Percentiles rank a stretch among this genome's conserved stretches.
Evolutionary conservation across 129 eudicot genomes (phyloP).

Genomic region (Oenanthe sinensis): DNA sequence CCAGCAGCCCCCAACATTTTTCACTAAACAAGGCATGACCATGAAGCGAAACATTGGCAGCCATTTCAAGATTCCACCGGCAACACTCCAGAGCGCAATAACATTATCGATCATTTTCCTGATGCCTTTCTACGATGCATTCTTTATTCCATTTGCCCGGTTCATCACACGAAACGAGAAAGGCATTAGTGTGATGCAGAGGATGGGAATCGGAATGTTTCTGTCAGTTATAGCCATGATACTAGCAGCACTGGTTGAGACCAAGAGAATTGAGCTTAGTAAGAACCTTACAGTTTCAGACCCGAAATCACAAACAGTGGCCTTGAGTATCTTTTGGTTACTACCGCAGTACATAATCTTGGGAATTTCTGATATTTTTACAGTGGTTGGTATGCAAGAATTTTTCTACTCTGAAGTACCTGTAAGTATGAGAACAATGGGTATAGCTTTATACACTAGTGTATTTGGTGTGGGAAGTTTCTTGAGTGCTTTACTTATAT

Average conservation of each 20-base stretch:
- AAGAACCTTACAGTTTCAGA: slow-evolving; percentile 5
- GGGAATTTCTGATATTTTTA: slow-evolving; percentile 87
- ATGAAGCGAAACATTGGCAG: slow-evolving; percentile 79
- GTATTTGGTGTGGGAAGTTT: slow-evolving; percentile 95
- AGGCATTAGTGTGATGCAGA: slow-evolving; percentile 74
- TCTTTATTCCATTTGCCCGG: slow-evolving; percentile 59
- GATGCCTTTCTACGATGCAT: slow-evolving; percentile 76
- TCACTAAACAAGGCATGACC: slow-evolving; percentile 93
- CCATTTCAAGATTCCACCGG: slow-evolving; percentile 85
- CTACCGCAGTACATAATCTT: slow-evolving; percentile 70
- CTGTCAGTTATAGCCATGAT: slow-evolving; percentile 85
- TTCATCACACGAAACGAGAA: slow-evolving; percentile 47
- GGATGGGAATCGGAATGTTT: slow-evolving; percentile 90
- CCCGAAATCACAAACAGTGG: slow-evolving; percentile 12
- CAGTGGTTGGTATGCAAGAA: slow-evolving; percentile 97
- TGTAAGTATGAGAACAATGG: slow-evolving; percentile 74
- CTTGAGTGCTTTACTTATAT: slow-evolving; percentile 59
- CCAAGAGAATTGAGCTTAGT: slow-evolving; percentile 34
- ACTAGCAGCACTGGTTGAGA: slow-evolving; percentile 70
- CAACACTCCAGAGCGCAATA: slow-evolving; percentile 87
- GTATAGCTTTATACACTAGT: slow-evolving; percentile 84
- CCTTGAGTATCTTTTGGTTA: slow-evolving; percentile 66
- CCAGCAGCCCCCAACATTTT: slow-evolving; percentile 89
- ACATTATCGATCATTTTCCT: slow-evolving; percentile 72
- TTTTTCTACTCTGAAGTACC: slow-evolving; percentile 92